Conservation (phyloP, 257 asterid genomes). For the Solanum virginianum region DNA sequence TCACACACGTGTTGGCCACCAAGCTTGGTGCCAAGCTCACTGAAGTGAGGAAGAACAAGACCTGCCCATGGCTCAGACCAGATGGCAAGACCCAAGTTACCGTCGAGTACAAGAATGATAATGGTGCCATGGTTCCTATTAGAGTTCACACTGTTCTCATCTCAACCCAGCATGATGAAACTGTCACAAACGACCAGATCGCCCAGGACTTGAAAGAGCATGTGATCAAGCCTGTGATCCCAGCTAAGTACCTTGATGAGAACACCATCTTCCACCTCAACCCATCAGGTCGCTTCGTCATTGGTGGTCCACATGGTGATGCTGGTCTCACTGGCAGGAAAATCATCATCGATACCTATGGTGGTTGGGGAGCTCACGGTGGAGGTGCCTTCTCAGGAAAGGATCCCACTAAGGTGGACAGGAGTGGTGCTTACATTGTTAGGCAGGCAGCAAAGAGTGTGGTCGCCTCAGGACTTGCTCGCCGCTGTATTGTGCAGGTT, state of each 20-base stretch:
- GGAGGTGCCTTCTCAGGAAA: constrained; percentile 93
- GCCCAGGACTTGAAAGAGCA: constrained; percentile 69
- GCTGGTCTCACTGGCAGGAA: constrained; percentile 89
- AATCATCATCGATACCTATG: constrained; percentile 78
- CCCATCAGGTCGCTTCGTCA: constrained; percentile 83
- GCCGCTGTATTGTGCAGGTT: constrained; percentile 79
- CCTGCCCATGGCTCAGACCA: constrained; percentile 83
- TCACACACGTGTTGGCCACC: constrained; percentile 86
- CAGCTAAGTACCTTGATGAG: constrained; percentile 69
- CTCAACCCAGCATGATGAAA: constrained; percentile 86
- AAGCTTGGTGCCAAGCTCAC: constrained; percentile 90
- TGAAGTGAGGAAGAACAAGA: constrained; percentile 81
- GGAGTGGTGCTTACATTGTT: constrained; percentile 83
- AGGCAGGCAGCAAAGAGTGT: constrained; percentile 95
- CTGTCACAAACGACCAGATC: constrained; percentile 69
- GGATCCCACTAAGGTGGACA: constrained; percentile 88
- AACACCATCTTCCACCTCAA: constrained; percentile 81
- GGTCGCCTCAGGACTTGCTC: constrained; percentile 82
- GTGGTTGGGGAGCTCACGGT: constrained; percentile 96
- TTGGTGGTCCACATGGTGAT: constrained; percentile 92
- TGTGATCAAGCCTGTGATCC: constrained; percentile 77
- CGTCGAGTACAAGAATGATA: constrained; percentile 67
- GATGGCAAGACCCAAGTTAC: constrained; percentile 92
- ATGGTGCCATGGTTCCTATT: constrained; percentile 80
- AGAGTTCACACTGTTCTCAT: constrained; percentile 85